Evolutionary conservation across 2,329 filamentous ascomycete genomes (phyloP).

Genomic region (Ceratocystis huliohia): DNA sequence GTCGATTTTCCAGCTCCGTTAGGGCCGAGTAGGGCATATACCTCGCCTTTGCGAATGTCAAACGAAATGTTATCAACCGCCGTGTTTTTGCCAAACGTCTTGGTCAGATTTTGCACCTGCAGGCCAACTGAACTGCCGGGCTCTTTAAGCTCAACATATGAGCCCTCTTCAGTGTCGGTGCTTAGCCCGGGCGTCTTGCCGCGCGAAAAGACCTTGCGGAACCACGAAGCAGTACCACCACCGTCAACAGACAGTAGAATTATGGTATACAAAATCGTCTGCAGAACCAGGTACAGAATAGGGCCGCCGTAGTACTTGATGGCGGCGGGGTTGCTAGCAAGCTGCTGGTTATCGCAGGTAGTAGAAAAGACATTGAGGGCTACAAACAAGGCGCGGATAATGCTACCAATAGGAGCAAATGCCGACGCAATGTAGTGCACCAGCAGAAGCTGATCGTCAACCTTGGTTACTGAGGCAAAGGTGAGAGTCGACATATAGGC

Average conservation of each 20-base stretch:
- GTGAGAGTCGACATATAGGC: slow-evolving; percentile 60
- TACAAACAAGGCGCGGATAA: slow-evolving; percentile 62
- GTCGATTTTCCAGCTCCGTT: slow-evolving; percentile 89
- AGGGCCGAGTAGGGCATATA: slow-evolving; percentile 79
- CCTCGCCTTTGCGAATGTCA: slow-evolving; percentile 63
- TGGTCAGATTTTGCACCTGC: slow-evolving; percentile 67
- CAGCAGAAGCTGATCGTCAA: slow-evolving; percentile 54
- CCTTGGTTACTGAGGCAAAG: slow-evolving; percentile 55
- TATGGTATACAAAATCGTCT: slow-evolving; percentile 57
- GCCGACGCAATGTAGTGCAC: slow-evolving; percentile 64
- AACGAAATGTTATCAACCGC: slow-evolving; percentile 87
- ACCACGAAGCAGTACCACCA: slow-evolving; percentile 48
- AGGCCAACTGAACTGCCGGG: slow-evolving; percentile 47
- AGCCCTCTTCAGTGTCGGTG: slow-evolving; percentile 41
- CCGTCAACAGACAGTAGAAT: slow-evolving; percentile 71
- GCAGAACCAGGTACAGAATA: slow-evolving; percentile 68
- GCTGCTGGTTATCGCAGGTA: slow-evolving; percentile 52
- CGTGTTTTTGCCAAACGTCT: slow-evolving; percentile 60
- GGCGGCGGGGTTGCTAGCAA: slow-evolving; percentile 55
- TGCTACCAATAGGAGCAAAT: slow-evolving; percentile 63
- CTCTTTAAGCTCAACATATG: slow-evolving; percentile 34
- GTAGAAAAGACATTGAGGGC: slow-evolving; percentile 74
- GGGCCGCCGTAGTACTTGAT: slow-evolving; percentile 70
- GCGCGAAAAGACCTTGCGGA: slow-evolving; percentile 33
- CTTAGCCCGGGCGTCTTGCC: neutral